A percentile compares a stretch with the other conserved stretches of the same genome.
Conservation (phyloP, 2,329 filamentous ascomycete genomes). For the Ceratocystiopsis minuta region DNA sequence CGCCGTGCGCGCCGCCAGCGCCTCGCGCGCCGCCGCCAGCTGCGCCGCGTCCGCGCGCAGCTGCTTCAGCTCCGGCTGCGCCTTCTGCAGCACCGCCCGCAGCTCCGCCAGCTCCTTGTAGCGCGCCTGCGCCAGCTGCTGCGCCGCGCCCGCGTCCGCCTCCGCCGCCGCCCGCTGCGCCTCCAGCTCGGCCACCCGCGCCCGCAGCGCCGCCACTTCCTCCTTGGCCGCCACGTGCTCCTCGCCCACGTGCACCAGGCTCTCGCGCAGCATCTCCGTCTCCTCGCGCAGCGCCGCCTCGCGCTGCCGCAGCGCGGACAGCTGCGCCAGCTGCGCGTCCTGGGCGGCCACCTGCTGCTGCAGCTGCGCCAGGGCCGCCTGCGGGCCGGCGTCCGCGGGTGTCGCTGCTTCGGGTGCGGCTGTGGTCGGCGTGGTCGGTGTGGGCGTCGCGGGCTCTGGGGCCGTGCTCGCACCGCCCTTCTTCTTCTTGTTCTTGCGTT, state of each 20-base stretch:
- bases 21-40: slow-evolving; percentile 58
- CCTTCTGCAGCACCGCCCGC: slow-evolving; percentile 61
- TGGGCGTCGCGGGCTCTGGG: too few species aligned
- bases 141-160: slow-evolving; percentile 68
- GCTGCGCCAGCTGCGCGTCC: slow-evolving; percentile 51
- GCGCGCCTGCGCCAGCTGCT: slow-evolving; percentile 68
- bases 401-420: slow-evolving; percentile 17
- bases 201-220: slow-evolving; percentile 49
- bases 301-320: slow-evolving; percentile 52
- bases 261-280: slow-evolving; percentile 66
- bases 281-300: slow-evolving; percentile 72
- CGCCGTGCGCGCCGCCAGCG: slow-evolving; percentile 37
- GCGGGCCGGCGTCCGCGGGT: slow-evolving; percentile 17
- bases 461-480: slow-evolving; percentile 39
- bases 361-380: slow-evolving; percentile 30
- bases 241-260: slow-evolving; percentile 59
- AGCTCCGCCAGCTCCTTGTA: slow-evolving; percentile 79
- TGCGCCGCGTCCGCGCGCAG: slow-evolving; percentile 60
- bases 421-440: too few species aligned
- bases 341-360: slow-evolving; percentile 42
- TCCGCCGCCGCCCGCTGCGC: slow-evolving; percentile 49
- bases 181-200: slow-evolving; percentile 49
- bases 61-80: slow-evolving; percentile 68
- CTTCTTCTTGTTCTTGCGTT: slow-evolving; percentile 86
- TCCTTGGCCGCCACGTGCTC: slow-evolving; percentile 75